A percentile compares a stretch with the other conserved stretches of the same genome.
Evolutionary conservation across 2,329 filamentous ascomycete genomes (phyloP).

Genomic region (Colletotrichum sidae): DNA sequence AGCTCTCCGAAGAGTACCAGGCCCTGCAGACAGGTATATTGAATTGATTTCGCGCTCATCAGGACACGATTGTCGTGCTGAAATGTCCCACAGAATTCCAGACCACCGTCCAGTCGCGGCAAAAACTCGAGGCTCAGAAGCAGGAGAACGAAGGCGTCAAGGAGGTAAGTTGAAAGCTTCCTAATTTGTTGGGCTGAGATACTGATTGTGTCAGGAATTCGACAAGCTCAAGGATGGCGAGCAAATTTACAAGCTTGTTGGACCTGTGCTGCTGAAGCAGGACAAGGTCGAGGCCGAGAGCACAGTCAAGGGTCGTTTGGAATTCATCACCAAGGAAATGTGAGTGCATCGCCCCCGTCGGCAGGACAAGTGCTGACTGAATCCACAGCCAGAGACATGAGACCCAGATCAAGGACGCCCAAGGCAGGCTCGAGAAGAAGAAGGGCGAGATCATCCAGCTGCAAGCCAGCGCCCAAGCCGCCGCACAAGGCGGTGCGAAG

Average conservation of each 20-base stretch:
- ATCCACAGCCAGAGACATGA: conserved; percentile 55
- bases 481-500: conserved; percentile 55
- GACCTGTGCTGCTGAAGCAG: conserved; percentile 93
- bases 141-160: conserved; percentile 93
- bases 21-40: conserved; percentile 79
- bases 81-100: conserved; percentile 75
- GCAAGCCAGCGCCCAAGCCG: conserved; percentile 62
- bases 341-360: conserved; percentile 56
- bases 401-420: conserved; percentile 64
- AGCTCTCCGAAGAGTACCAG: conserved; percentile 87
- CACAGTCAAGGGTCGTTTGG: conserved; percentile 89
- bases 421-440: conserved; percentile 69
- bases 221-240: conserved; percentile 80
- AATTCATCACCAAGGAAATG: conserved; percentile 96
- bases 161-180: conserved; percentile 63
- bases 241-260: conserved; percentile 95
- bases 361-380: conserved; percentile 5
- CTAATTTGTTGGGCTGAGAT: neutral
- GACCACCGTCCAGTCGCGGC: conserved; percentile 78
- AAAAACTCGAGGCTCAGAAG: conserved; percentile 93
- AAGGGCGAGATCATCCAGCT: conserved; percentile 69
- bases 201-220: conserved; percentile 75
- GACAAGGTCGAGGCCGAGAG: conserved; percentile 90
- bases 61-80: conserved; percentile 7
- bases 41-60: too few species aligned